These are phyloP conservation scores for Paraphoma sp. DNA, from an alignment of 2,329 filamentous ascomycete genomes.

Conservation along the genomic window DNA sequence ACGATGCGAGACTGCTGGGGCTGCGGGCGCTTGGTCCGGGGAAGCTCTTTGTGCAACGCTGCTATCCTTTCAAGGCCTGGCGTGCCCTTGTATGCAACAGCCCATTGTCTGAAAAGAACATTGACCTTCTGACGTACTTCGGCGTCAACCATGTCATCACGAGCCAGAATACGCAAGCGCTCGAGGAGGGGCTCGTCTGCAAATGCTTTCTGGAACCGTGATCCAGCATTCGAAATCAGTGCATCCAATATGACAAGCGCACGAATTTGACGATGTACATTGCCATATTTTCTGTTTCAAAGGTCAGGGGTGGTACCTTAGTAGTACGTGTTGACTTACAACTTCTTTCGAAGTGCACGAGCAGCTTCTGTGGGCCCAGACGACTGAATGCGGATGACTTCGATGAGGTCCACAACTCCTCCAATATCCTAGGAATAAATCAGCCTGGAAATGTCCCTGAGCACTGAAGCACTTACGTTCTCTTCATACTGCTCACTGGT, in stretches of 20 bases:
- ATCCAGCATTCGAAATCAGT: slow-evolving; percentile 91
- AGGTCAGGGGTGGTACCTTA: slow-evolving; percentile 17
- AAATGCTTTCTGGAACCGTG: slow-evolving; percentile 84
- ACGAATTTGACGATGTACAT: slow-evolving; percentile 87
- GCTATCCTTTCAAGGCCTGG: slow-evolving; percentile 81
- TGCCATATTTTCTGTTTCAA: slow-evolving; percentile 82
- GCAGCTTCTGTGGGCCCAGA: slow-evolving; percentile 89
- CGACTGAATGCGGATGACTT: slow-evolving; percentile 88
- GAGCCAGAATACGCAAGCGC: slow-evolving; percentile 84
- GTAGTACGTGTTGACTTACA: slow-evolving; percentile 58
- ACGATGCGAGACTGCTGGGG: slow-evolving; percentile 83
- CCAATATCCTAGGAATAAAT: slow-evolving; percentile 64
- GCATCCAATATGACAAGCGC: slow-evolving; percentile 89
- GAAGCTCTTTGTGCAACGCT: slow-evolving; percentile 75
- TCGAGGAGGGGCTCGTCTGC: slow-evolving; percentile 91
- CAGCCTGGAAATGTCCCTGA: not conserved
- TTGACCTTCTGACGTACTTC: slow-evolving; percentile 90
- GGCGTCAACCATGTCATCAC: slow-evolving; percentile 81
- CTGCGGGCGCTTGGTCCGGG: slow-evolving; percentile 65
- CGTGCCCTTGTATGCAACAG: slow-evolving; percentile 78
- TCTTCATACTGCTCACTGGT: slow-evolving; percentile 90
- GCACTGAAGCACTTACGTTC: slow-evolving; percentile 55
- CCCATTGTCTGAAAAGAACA: slow-evolving; percentile 86
- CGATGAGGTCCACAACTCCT: slow-evolving; percentile 91
- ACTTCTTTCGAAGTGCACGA: slow-evolving; percentile 92